These are phyloP conservation scores for Combretum micranthum DNA, from an alignment of 345 rosid genomes.

Conservation along the genomic window DNA sequence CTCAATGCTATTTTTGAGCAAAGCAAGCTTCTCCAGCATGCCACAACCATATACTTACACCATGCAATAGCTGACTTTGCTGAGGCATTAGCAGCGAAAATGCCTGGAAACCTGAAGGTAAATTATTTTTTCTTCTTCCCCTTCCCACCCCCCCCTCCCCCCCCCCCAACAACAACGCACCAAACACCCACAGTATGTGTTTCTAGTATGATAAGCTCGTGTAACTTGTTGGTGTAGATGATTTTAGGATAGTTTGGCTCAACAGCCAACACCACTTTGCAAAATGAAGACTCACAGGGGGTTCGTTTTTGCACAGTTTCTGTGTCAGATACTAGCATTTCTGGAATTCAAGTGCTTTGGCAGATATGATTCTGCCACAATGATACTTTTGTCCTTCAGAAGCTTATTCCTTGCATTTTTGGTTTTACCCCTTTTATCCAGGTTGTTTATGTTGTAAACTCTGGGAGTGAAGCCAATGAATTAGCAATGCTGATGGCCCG, in stretches of 20 bases:
- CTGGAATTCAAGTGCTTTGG: too few relatives aligned
- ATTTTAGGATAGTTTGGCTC: too few relatives aligned
- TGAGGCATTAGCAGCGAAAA: conserved; percentile 79
- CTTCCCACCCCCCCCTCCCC: too few relatives aligned
- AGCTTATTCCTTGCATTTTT: not conserved
- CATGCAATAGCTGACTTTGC: conserved; percentile 85
- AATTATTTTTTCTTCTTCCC: conserved; percentile 1
- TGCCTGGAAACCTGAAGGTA: conserved; percentile 92
- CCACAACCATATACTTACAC: conserved; percentile 81
- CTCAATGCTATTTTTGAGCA: conserved; percentile 66
- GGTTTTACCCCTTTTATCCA: conserved; percentile 18
- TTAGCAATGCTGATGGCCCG: conserved; percentile 95
- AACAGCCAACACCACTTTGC: too few relatives aligned
- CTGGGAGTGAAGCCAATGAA: conserved; percentile 95
- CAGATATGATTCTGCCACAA: too few relatives aligned
- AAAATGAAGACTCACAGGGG: too few relatives aligned
- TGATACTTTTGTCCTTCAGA: not conserved
- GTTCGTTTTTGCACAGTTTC: too few relatives aligned
- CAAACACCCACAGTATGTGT: too few relatives aligned
- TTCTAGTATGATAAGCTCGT: too few relatives aligned
- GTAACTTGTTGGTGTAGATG: too few relatives aligned
- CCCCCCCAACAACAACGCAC: too few relatives aligned
- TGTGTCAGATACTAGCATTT: too few relatives aligned
- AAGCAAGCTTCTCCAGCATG: conserved; percentile 83
- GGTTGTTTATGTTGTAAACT: conserved; percentile 93